Evolutionary conservation across 2,329 filamentous ascomycete species (phyloP).

Genomic region (Pseudocercospora fijiensis): DNA sequence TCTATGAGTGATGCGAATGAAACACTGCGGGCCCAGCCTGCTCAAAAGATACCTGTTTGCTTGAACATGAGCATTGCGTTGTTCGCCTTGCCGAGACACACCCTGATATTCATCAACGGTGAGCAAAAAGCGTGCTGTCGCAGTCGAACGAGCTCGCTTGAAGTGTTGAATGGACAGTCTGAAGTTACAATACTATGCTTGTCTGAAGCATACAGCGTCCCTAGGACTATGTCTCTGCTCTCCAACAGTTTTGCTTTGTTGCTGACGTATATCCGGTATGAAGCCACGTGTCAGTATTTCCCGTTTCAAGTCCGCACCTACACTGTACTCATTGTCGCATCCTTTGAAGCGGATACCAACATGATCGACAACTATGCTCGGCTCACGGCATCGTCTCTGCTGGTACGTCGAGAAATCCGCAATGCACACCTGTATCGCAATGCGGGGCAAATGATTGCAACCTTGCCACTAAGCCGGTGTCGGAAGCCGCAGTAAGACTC

Average conservation of each 20-base stretch:
- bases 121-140: background rate
- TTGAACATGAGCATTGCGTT: background rate
- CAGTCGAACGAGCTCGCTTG: background rate
- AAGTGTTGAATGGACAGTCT: background rate
- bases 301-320: background rate
- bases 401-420: background rate
- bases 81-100: background rate
- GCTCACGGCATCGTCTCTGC: background rate
- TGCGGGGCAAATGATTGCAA: background rate
- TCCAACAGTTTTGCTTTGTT: background rate
- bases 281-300: background rate
- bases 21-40: background rate
- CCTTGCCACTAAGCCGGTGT: background rate
- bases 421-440: background rate
- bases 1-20: background rate
- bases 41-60: background rate
- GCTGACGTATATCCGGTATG: background rate
- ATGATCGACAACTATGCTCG: background rate
- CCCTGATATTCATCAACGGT: background rate
- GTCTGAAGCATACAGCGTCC: background rate
- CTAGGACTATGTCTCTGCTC: background rate
- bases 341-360: background rate
- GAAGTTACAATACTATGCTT: background rate
- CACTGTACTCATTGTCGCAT: background rate
- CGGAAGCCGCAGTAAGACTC: background rate